A percentile compares a stretch with the other conserved stretches of the same genome.
These are phyloP conservation scores for Chaetomidium leptoderma DNA, from an alignment of 495 filamentous ascomycete genomes.

Conservation along the genomic window DNA sequence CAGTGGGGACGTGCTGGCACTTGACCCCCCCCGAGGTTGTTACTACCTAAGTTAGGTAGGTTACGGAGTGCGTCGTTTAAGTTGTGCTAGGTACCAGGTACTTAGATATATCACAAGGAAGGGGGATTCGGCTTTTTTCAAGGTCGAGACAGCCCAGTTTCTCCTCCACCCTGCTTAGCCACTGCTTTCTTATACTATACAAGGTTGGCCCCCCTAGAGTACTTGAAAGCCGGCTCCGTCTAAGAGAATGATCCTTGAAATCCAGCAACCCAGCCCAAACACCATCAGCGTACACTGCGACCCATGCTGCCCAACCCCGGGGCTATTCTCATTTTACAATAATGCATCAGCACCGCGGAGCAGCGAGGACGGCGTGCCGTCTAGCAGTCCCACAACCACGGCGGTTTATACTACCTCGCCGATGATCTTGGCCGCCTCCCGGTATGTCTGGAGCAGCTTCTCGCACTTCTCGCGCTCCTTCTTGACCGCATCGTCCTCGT, in stretches of 20 bases:
- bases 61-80: too few relatives aligned
- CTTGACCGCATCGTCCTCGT: slow-evolving; percentile 96
- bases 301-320: not conserved
- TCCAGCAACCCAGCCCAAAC: not conserved
- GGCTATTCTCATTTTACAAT: not conserved
- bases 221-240: not conserved
- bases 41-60: too few relatives aligned
- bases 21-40: too few relatives aligned
- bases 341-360: not conserved
- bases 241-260: not conserved
- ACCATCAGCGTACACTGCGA: slow-evolving; percentile 2
- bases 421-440: slow-evolving; percentile 94
- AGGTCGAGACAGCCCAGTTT: too few relatives aligned
- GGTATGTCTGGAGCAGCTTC: slow-evolving; percentile 86
- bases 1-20: too few relatives aligned
- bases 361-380: not conserved
- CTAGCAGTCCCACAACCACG: not conserved
- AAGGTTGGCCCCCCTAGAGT: not conserved
- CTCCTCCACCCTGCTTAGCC: not conserved
- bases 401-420: slow-evolving; percentile 77
- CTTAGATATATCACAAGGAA: too few relatives aligned
- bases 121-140: too few relatives aligned
- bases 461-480: slow-evolving; percentile 98
- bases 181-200: slow-evolving; percentile 8
- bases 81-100: too few relatives aligned